These are phyloP conservation scores for Aspergillus texensis DNA, from an alignment of 2,329 filamentous ascomycete species.

Conservation along the genomic window DNA sequence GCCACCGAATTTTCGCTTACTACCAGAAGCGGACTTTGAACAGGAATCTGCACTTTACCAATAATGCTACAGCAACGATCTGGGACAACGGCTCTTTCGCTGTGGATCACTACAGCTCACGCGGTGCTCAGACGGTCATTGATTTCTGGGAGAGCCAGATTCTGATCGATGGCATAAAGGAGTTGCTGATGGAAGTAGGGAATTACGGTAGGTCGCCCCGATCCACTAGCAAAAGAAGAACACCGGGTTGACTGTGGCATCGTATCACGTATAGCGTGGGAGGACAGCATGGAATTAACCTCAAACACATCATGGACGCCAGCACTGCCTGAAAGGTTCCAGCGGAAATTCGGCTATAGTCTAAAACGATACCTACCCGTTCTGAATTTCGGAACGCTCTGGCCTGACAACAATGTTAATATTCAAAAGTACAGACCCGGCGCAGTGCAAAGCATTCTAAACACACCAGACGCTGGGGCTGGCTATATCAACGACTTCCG, in stretches of 20 bases:
- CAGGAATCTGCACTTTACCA: slow-evolving; percentile 30
- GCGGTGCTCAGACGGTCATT: slow-evolving; percentile 38
- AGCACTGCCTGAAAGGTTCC: slow-evolving; percentile 30
- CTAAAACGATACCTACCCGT: slow-evolving; percentile 37
- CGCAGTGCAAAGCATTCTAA: slow-evolving; percentile 3
- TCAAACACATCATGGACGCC: slow-evolving; percentile 40
- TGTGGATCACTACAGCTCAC: slow-evolving; percentile 44
- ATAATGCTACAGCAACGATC: slow-evolving; percentile 21
- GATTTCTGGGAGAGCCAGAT: slow-evolving; percentile 46
- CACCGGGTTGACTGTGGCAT: no score
- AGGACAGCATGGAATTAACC: slow-evolving; percentile 31
- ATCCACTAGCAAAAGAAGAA: no score
- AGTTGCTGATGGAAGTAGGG: slow-evolving; percentile 36
- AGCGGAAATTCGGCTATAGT: slow-evolving; percentile 32
- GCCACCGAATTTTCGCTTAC: slow-evolving; percentile 20
- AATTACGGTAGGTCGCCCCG: slow-evolving; percentile 29
- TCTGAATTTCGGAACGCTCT: slow-evolving; percentile 5
- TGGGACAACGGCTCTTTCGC: slow-evolving; percentile 42
- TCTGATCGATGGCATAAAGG: slow-evolving; percentile 32
- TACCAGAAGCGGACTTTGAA: slow-evolving; percentile 16
- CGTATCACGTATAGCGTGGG: slow-evolving; percentile 7
- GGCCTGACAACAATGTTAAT: slow-evolving; percentile 9
- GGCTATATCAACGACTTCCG: slow-evolving; percentile 11
- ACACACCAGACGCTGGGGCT: slow-evolving; percentile 6
- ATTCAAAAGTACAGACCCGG: slow-evolving; percentile 8